Evolutionary conservation across 2,329 filamentous ascomycete species (phyloP).

Genomic region (Colletotrichum camelliae): DNA sequence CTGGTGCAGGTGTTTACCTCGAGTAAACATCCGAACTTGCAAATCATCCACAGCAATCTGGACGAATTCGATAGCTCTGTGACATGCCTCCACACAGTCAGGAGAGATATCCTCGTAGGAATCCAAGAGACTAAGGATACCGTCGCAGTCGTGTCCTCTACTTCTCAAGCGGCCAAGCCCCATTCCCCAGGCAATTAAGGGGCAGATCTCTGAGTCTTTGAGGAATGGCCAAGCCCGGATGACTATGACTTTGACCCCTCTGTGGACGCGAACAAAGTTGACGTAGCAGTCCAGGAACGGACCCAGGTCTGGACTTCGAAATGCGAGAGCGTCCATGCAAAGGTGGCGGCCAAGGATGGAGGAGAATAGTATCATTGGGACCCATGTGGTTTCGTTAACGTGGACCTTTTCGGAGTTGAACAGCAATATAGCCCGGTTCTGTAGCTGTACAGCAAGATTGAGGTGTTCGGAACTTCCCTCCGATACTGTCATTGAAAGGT

Average conservation of each 20-base stretch:
- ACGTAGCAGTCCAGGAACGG: constrained; percentile 33
- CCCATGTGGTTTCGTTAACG: constrained; percentile 33
- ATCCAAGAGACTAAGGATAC: constrained; percentile 3
- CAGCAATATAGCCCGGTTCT: constrained; percentile 33
- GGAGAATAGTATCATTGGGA: constrained; percentile 37
- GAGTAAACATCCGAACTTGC: background rate
- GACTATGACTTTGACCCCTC: constrained; percentile 26
- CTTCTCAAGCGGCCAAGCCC: background rate
- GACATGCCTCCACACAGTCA: background rate
- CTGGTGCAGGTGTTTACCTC: constrained; percentile 21
- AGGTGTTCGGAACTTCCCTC: constrained; percentile 26
- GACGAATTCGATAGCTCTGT: background rate
- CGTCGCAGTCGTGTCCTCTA: background rate
- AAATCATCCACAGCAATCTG: background rate
- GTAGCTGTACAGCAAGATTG: constrained; percentile 31
- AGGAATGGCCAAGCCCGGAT: background rate
- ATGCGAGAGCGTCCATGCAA: constrained; percentile 35
- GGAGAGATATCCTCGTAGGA: background rate
- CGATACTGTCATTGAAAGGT: constrained; percentile 33
- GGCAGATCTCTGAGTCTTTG: background rate
- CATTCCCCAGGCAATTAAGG: background rate
- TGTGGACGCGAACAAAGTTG: constrained; percentile 30
- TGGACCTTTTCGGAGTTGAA: constrained; percentile 30
- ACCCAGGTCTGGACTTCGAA: constrained; percentile 26
- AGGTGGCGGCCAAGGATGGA: constrained; percentile 37